phyloP scores from a whole-genome alignment of 768 basidiomycete species.

The Lactarius quietus region DNA sequence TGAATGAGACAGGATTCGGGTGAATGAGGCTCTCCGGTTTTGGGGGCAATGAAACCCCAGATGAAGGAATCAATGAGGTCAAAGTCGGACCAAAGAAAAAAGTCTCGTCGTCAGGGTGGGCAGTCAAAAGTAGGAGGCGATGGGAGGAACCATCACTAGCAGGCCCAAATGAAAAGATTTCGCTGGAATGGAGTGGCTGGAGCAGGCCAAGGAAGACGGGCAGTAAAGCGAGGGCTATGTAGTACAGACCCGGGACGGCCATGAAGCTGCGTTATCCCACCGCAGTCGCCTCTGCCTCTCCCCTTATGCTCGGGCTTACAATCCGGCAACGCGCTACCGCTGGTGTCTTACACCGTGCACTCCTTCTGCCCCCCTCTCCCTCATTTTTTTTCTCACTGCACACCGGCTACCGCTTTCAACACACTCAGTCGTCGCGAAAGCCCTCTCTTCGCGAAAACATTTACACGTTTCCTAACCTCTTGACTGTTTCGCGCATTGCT shows the following conservation, averaged over 20 bases:
- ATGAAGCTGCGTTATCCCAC: too few relatives aligned
- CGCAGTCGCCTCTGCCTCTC: not conserved
- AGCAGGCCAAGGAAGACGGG: constrained; percentile 14
- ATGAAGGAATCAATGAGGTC: constrained; percentile 42
- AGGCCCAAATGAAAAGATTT: not conserved
- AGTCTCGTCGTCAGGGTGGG: constrained; percentile 93
- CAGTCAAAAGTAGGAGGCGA: constrained; percentile 68
- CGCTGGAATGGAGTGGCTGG: not conserved
- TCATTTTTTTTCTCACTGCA: not conserved
- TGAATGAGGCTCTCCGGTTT: not conserved
- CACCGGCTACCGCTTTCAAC: constrained; percentile 11
- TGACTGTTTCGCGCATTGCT: constrained; percentile 83
- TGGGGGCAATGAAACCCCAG: not conserved
- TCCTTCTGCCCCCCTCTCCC: constrained; percentile 8
- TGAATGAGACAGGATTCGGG: not conserved
- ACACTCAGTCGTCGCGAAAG: constrained; percentile 18
- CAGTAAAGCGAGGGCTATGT: constrained; percentile 1
- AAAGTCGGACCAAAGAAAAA: constrained; percentile 92
- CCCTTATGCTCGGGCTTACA: constrained; percentile 2
- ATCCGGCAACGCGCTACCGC: not conserved
- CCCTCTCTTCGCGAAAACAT: constrained; percentile 70
- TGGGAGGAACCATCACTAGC: not conserved
- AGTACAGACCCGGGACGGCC: constrained; percentile 9
- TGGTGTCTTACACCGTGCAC: constrained; percentile 8
- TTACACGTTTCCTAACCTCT: constrained; percentile 89